Percentiles rank a stretch among this genome's conserved stretches.
Conservation (phyloP, 140 eudicot species). For the Ambrosia hybrid region DNA sequence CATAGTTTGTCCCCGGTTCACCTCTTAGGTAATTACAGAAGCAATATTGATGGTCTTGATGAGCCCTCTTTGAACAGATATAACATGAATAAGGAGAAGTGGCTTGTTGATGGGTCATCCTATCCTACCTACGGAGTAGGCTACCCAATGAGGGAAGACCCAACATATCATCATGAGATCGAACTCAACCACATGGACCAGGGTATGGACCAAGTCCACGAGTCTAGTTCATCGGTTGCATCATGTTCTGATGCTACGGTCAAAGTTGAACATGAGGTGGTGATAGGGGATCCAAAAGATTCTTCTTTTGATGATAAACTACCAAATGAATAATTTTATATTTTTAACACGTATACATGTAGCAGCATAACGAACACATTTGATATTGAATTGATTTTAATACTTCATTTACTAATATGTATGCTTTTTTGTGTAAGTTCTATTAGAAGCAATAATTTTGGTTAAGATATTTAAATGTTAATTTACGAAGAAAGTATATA, state of each 20-base stretch:
- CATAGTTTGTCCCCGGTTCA: conserved; percentile 45
- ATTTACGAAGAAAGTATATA: too few species aligned
- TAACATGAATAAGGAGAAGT: conserved; percentile 17
- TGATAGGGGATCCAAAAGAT: conserved; percentile 24
- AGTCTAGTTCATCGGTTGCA: conserved; percentile 21
- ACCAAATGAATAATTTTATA: too few species aligned
- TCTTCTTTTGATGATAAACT: conserved; percentile 41
- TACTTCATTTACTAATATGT: background rate
- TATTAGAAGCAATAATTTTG: too few species aligned
- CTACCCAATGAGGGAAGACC: too few species aligned
- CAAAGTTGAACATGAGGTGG: conserved; percentile 25
- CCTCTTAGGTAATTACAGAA: conserved; percentile 42
- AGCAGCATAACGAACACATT: too few species aligned
- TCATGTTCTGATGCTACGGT: background rate
- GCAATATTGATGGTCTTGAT: conserved; percentile 23
- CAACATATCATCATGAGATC: conserved; percentile 16
- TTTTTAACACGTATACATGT: too few species aligned
- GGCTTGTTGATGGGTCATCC: conserved; percentile 30
- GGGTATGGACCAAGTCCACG: conserved; percentile 2
- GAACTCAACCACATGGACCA: conserved; percentile 19
- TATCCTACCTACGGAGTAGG: background rate
- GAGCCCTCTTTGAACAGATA: conserved; percentile 31
- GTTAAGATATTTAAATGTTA: too few species aligned
- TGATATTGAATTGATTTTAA: too few species aligned
- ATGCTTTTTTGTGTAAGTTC: background rate